Base-by-base conservation (phyloP, 306 rosid species). In the Senna siamea region DNA sequence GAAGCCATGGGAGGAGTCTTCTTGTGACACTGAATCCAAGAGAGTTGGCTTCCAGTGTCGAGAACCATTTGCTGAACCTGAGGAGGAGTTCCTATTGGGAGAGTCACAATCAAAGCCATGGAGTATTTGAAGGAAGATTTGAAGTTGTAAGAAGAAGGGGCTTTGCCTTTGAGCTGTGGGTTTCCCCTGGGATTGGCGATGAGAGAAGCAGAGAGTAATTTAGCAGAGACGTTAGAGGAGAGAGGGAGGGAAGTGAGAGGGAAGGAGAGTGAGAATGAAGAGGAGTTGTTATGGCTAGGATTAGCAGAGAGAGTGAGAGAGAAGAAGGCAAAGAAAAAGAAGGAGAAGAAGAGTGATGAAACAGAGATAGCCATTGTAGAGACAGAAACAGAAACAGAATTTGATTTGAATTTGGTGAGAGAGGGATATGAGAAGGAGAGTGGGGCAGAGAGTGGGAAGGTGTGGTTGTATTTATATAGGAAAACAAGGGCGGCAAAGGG, bases 21-120 rank as follows among this genome's bases (percentile, higher is more conserved):
- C 30, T 78, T 78, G 66, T 85, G 78, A 48, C 98, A 94, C 78
- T 91, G 94, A 75, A 94, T 85, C 97, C 97, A 94, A 0, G 98
- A 94, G 4, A 91, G 97, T 38, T 94, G 98, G 89, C 98, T 94
- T 30, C 98, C 98, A 0, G 98, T 94, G 86, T 94, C 98, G 1
- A 94, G 35, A 1, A 94, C 86, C 98, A 94, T 88, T 56, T 82
- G 80, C 51, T 90, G 96, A 43, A 78, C 62, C 84, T 94, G 98
- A 8, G 98, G 97, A 2, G 98, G 98, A 0, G 98, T 94, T 0
- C 98, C 98, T 9, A 91, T 88, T 0, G 97, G 98, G 1, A 94
- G 96, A 4, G 90, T 81, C 0, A 94, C 95, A 0, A 91, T 66
- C 5, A 88, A 81, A 55, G 90, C 98, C 87, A 76, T 88, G 0